Conservation (phyloP, 148 eudicot species). For the Cornus suecica region DNA sequence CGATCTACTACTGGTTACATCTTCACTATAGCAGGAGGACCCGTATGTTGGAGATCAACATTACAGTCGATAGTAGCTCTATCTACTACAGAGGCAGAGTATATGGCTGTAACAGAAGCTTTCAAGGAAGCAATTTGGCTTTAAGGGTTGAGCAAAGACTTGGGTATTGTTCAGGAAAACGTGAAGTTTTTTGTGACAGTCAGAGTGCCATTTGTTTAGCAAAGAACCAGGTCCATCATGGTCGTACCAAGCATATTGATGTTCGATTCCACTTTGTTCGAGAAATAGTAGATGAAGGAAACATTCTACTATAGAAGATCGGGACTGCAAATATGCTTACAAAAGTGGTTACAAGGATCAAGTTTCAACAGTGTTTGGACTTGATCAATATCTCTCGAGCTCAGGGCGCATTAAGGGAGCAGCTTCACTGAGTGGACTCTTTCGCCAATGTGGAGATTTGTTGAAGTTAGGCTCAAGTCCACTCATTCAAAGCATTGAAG, state of each 20-base stretch:
- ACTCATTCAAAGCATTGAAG: too few relatives aligned
- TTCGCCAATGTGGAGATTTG: too few relatives aligned
- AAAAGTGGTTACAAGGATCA: too few relatives aligned
- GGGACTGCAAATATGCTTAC: not conserved
- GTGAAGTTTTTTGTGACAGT: not conserved
- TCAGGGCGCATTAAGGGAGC: too few relatives aligned
- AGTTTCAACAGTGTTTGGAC: too few relatives aligned
- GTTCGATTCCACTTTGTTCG: too few relatives aligned
- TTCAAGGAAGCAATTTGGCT: not conserved
- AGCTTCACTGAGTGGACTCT: too few relatives aligned
- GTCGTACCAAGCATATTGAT: too few relatives aligned
- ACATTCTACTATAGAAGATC: not conserved
- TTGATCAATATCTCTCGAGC: too few relatives aligned
- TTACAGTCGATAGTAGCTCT: not conserved
- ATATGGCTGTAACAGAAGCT: not conserved
- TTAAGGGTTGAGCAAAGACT: not conserved
- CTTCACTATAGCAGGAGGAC: not conserved
- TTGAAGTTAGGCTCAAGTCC: too few relatives aligned
- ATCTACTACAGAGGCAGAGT: not conserved
- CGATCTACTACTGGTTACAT: not conserved
- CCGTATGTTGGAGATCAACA: not conserved
- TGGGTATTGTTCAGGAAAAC: not conserved
- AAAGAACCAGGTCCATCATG: too few relatives aligned
- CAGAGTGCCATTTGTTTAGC: too few relatives aligned
- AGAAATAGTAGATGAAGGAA: not conserved